Evolutionary conservation across 768 basidiomycete genomes (phyloP).

Genomic region (Gyrodon lividus): DNA sequence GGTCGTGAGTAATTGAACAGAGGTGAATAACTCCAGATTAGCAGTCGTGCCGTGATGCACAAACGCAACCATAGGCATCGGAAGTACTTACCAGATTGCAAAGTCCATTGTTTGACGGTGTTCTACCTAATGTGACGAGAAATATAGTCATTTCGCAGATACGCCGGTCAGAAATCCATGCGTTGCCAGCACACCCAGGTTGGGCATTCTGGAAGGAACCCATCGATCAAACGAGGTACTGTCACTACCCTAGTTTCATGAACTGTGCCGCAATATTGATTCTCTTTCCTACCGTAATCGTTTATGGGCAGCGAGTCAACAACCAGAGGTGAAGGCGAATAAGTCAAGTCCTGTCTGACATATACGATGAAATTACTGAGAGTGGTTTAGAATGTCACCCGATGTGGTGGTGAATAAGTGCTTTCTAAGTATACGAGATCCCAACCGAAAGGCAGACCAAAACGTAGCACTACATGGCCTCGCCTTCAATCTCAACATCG

Average conservation of each 20-base stretch:
- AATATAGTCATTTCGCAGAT: slow-evolving; percentile 8
- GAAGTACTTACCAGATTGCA: neutral
- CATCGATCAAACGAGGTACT: too few relatives aligned
- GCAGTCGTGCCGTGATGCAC: slow-evolving; percentile 7
- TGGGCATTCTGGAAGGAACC: too few relatives aligned
- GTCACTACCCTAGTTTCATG: too few relatives aligned
- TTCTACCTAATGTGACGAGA: slow-evolving; percentile 11
- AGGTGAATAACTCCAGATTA: neutral
- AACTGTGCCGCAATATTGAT: too few relatives aligned
- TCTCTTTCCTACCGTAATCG: neutral
- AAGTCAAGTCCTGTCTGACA: neutral
- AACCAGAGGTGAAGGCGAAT: neutral
- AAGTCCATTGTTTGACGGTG: slow-evolving; percentile 10
- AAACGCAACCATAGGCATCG: neutral
- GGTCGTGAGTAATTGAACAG: neutral
- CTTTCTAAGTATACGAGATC: neutral
- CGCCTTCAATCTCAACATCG: neutral
- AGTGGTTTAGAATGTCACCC: neutral
- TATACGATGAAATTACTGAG: neutral
- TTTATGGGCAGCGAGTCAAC: neutral
- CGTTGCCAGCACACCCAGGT: neutral
- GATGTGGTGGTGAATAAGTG: neutral
- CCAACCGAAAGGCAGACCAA: neutral
- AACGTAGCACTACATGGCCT: neutral
- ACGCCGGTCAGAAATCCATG: slow-evolving; percentile 8